A percentile compares a stretch with the other conserved stretches of the same genome.
Conservation (phyloP, 2,329 filamentous ascomycete species). For the Keithomyces neogunnii region DNA sequence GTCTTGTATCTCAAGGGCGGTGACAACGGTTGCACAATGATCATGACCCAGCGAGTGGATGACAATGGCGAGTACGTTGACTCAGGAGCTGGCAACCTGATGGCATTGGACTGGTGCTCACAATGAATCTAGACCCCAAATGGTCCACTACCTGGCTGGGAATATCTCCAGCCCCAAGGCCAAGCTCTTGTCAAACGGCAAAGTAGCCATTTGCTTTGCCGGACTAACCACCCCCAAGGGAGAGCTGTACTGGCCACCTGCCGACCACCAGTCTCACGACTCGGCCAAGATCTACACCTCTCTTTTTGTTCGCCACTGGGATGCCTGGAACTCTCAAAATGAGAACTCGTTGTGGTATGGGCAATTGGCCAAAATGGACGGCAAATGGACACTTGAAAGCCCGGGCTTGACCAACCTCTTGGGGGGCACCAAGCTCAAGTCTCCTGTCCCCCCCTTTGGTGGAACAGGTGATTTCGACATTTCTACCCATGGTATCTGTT, state of each 20-base stretch:
- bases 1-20: constrained; percentile 45
- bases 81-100: background rate
- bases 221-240: constrained; percentile 62
- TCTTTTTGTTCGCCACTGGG: constrained; percentile 78
- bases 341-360: constrained; percentile 68
- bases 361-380: constrained; percentile 39
- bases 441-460: constrained; percentile 70
- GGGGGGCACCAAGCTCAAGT: constrained; percentile 49
- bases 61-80: constrained; percentile 30
- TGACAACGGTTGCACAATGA: constrained; percentile 37
- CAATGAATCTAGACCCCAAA: constrained; percentile 25
- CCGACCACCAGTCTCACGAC: constrained; percentile 50
- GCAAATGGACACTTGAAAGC: constrained; percentile 31
- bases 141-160: constrained; percentile 41
- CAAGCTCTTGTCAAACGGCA: constrained; percentile 39
- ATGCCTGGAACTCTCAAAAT: constrained; percentile 62
- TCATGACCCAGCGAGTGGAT: constrained; percentile 31
- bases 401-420: constrained; percentile 55
- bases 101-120: constrained; percentile 5
- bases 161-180: constrained; percentile 51
- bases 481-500: constrained; percentile 54
- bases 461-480: constrained; percentile 76
- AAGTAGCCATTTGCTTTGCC: constrained; percentile 48
- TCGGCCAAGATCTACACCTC: constrained; percentile 64
- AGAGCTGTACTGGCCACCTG: constrained; percentile 56